Evolutionary conservation across 2,329 filamentous ascomycete species (phyloP), one percentile per base, ranked within the genome.

Genomic region (Aspergillus sp.): DNA sequence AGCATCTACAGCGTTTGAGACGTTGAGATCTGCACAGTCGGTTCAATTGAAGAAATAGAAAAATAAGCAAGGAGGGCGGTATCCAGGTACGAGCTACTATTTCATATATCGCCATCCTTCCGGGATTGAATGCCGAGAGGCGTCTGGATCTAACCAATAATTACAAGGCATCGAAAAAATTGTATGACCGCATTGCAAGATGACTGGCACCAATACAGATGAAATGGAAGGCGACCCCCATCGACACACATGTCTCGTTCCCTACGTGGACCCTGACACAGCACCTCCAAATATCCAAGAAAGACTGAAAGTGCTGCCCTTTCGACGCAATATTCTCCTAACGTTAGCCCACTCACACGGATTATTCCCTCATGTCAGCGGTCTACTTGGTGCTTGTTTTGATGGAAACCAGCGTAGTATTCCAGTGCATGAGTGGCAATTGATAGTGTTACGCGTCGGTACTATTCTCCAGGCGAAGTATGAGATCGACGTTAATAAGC

Each of bases 301-400:
- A 5, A 38, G 25, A 2, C 36, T 53, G 3, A 23, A 38, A 41
- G 51, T 53, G 15, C 28, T 56, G 25, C 61, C 61, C 2, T 56
- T 58, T 15, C 55, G 58, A n/a, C 61, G 61, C 39, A 63, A 63
- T 23, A 59, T 63, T 21, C 41, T 63, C 17, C 45, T 55, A 8
- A 39, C 39, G 5, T 41, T 63, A 5, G 51, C 54, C 2, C 32
- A 57, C 8, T 63, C 61, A 4, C 47, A 54, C 13, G 61, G 61
- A 2, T 52, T 58, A 5, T 57, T 51, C 17, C 61, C 61, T 3
- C 58, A 53, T 30, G n/a, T 63, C 9, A 49, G 58, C 10, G 38
- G 51, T 25, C 19, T 61, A 21, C 43, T 58, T 15, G 59, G 45
- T 9, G 58, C 61, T 19, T 61, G 50, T 49, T 62, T 61, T 52